Conservation (phyloP, 1,284 basidiomycete species). For the Polyporus tsugae region DNA sequence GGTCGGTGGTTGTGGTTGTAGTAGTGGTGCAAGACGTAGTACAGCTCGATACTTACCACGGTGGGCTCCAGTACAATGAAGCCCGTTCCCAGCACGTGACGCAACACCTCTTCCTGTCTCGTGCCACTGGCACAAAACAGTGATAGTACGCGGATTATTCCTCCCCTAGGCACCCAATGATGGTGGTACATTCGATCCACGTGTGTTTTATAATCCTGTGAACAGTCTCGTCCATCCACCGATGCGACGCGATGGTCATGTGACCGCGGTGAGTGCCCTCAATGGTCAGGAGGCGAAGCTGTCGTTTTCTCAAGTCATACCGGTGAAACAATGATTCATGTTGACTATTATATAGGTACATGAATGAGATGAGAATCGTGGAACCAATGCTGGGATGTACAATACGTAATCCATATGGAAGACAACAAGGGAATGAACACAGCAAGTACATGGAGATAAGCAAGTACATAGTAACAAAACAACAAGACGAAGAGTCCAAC, state of each 20-base stretch:
- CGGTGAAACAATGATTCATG: background rate
- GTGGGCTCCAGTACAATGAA: background rate
- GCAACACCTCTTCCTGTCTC: background rate
- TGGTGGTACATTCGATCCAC: background rate
- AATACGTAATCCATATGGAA: background rate
- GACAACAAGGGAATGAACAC: background rate
- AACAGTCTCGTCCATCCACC: background rate
- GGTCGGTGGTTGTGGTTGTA: background rate
- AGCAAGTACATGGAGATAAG: background rate
- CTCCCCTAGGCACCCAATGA: background rate
- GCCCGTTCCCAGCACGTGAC: constrained; percentile 1
- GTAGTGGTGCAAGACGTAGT: background rate
- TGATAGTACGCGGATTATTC: background rate
- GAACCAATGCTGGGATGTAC: background rate
- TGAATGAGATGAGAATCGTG: background rate
- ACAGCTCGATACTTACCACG: background rate
- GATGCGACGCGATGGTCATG: constrained; percentile 5
- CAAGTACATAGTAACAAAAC: background rate
- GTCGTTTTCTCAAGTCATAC: no score
- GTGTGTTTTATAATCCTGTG: background rate
- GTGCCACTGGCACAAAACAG: background rate
- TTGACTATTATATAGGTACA: background rate
- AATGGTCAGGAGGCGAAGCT: background rate
- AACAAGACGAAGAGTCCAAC: background rate
- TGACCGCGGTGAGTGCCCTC: constrained; percentile 1